Evolutionary conservation across 176 grass and related monocot species (phyloP).

Genomic region (Rhynchospora breviuscula): DNA sequence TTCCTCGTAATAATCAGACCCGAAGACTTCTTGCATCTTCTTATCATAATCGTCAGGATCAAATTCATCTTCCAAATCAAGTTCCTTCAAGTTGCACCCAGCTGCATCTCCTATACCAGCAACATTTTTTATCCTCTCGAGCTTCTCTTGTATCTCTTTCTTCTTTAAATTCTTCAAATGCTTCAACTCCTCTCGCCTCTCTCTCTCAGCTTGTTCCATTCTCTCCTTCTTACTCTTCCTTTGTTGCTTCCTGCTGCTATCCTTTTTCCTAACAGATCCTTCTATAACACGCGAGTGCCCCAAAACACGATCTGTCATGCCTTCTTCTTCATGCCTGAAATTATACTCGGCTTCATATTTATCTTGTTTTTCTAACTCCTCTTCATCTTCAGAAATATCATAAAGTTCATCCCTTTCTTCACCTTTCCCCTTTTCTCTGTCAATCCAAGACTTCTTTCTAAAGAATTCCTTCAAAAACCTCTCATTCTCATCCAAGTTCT

Average conservation of each 20-base stretch:
- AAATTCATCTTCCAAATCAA: conserved; percentile 90
- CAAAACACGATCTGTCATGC: conserved; percentile 56
- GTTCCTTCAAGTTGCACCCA: conserved; percentile 48
- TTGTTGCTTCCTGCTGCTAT: conserved; percentile 73
- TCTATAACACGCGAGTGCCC: conserved; percentile 74
- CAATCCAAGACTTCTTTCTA: conserved; percentile 51
- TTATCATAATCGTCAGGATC: conserved; percentile 81
- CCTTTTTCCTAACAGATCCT: conserved; percentile 93
- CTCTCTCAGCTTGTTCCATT: conserved; percentile 46
- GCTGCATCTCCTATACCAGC: conserved; percentile 50
- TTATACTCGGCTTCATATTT: conserved; percentile 47
- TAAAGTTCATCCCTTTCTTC: conserved; percentile 29
- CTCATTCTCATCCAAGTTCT: conserved; percentile 54
- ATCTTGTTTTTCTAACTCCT: conserved; percentile 52
- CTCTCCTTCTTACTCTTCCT: conserved; percentile 91
- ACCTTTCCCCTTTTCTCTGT: conserved; percentile 27
- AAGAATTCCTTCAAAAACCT: conserved; percentile 84
- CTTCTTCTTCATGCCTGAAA: conserved; percentile 73
- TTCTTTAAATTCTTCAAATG: conserved; percentile 96
- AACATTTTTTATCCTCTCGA: conserved; percentile 57
- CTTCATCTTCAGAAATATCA: conserved; percentile 60
- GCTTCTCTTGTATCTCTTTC: conserved; percentile 90
- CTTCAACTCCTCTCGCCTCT: conserved; percentile 76
- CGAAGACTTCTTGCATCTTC: conserved; percentile 77
- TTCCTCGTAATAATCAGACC: conserved; percentile 58